Conservation (phyloP, 2,329 filamentous ascomycete species). For the Epichloe sp. region DNA sequence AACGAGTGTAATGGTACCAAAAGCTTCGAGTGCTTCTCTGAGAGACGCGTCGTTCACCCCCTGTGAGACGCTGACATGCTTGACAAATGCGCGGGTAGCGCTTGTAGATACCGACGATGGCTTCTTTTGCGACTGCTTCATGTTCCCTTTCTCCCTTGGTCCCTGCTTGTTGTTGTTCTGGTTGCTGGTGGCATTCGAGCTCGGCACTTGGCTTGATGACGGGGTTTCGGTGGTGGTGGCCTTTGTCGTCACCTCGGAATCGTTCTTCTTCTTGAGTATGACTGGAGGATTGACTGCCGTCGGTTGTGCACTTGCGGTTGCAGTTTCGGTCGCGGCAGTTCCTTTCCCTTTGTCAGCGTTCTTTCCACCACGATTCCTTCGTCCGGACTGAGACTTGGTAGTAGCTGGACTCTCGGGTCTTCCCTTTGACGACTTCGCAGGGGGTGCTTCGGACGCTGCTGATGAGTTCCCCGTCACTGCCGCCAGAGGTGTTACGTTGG, state of each 20-base stretch:
- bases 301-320: slow-evolving; percentile 15
- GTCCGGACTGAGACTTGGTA: slow-evolving; percentile 16
- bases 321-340: slow-evolving; percentile 14
- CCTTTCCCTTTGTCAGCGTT: slow-evolving; percentile 25
- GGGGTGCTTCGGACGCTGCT: slow-evolving; percentile 8
- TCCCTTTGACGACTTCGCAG: slow-evolving; percentile 11
- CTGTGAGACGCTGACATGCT: slow-evolving; percentile 78
- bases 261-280: slow-evolving; percentile 29
- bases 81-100: slow-evolving; percentile 59
- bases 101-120: slow-evolving; percentile 20
- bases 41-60: slow-evolving; percentile 77
- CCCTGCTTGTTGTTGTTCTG: slow-evolving; percentile 8
- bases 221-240: slow-evolving; percentile 9
- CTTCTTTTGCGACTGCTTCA: slow-evolving; percentile 23
- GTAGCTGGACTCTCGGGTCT: slow-evolving; percentile 11
- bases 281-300: slow-evolving; percentile 21
- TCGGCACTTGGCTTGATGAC: slow-evolving; percentile 1
- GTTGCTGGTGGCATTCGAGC: slow-evolving; percentile 3
- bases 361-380: slow-evolving; percentile 24
- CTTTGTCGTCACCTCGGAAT: slow-evolving; percentile 12
- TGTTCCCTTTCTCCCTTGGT: slow-evolving; percentile 3
- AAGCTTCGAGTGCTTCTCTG: slow-evolving; percentile 57
- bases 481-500: slow-evolving; percentile 10
- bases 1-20: slow-evolving; percentile 63
- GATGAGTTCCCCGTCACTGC: slow-evolving; percentile 5